phyloP scores from a whole-genome alignment of 176 grass and related monocot species.

The Guadua angustifolia region DNA sequence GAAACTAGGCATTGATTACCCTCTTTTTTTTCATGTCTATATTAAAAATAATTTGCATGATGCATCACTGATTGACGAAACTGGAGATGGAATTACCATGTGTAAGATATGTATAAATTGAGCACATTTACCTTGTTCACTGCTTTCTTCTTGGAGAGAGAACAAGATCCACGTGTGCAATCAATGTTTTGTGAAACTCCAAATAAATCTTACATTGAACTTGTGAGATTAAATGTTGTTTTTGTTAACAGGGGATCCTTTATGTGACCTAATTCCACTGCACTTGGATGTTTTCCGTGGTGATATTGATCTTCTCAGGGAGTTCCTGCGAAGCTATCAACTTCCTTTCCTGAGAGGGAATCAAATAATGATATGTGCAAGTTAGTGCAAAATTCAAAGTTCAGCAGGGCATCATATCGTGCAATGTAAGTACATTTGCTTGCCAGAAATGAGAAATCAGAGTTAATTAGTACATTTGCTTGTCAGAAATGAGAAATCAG shows the following conservation, averaged over 20 bases:
- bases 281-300: slow-evolving; percentile 90
- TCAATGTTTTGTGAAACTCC: no score
- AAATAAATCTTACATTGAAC: no score
- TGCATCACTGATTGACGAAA: no score
- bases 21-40: no score
- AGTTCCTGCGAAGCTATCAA: slow-evolving; percentile 68
- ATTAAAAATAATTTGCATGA: no score
- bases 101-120: background rate
- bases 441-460: background rate
- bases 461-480: slow-evolving; percentile 23
- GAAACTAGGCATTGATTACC: no score
- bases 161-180: background rate
- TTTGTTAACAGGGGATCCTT: slow-evolving; percentile 87
- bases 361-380: slow-evolving; percentile 37
- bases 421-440: slow-evolving; percentile 63
- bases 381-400: slow-evolving; percentile 55
- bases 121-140: background rate
- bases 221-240: no score
- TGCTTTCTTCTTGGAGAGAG: background rate
- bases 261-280: slow-evolving; percentile 90
- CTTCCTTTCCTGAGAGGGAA: slow-evolving; percentile 72
- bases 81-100: no score
- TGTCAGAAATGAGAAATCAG: background rate
- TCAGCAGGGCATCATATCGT: slow-evolving; percentile 70
- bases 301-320: slow-evolving; percentile 68